A percentile compares a stretch with the other conserved stretches of the same genome.
phyloP scores from a whole-genome alignment of 805 yeast genomes.

The Ogataea glucozyma region DNA sequence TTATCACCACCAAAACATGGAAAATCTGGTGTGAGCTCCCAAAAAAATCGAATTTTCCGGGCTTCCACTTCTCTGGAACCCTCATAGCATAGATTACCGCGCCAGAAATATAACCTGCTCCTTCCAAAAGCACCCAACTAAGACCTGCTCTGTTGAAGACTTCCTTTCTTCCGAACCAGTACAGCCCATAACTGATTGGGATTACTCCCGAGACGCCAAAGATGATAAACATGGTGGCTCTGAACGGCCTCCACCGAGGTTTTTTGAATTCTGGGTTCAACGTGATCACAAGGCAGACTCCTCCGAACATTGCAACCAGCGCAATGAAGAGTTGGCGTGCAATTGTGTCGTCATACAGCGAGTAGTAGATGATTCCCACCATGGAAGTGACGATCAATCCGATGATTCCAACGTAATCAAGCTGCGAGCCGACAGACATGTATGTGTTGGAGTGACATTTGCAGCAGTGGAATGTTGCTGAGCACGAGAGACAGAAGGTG shows the following conservation, averaged over 20 bases:
- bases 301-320: slow-evolving; percentile 57
- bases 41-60: slow-evolving; percentile 65
- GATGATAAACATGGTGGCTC: slow-evolving; percentile 75
- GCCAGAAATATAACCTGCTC: slow-evolving; percentile 72
- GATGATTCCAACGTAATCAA: slow-evolving; percentile 59
- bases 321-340: slow-evolving; percentile 40
- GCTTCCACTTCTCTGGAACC: slow-evolving; percentile 68
- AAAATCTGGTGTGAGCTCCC: slow-evolving; percentile 88
- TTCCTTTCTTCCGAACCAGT: slow-evolving; percentile 48
- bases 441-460: slow-evolving; percentile 50
- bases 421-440: slow-evolving; percentile 46
- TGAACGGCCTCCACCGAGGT: slow-evolving; percentile 68
- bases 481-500: slow-evolving; percentile 45
- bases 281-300: slow-evolving; percentile 61
- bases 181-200: slow-evolving; percentile 61
- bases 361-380: slow-evolving; percentile 39
- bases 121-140: slow-evolving; percentile 68
- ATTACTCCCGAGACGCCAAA: slow-evolving; percentile 79
- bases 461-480: slow-evolving; percentile 51
- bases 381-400: slow-evolving; percentile 50
- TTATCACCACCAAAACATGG: slow-evolving; percentile 74
- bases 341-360: slow-evolving; percentile 45
- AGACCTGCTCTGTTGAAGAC: slow-evolving; percentile 55
- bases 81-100: slow-evolving; percentile 78
- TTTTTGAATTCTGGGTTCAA: slow-evolving; percentile 66